Percentiles rank a stretch among this genome's conserved stretches.
Evolutionary conservation across 345 rosid species (phyloP).

Genomic region (Bruguiera parviflora): DNA sequence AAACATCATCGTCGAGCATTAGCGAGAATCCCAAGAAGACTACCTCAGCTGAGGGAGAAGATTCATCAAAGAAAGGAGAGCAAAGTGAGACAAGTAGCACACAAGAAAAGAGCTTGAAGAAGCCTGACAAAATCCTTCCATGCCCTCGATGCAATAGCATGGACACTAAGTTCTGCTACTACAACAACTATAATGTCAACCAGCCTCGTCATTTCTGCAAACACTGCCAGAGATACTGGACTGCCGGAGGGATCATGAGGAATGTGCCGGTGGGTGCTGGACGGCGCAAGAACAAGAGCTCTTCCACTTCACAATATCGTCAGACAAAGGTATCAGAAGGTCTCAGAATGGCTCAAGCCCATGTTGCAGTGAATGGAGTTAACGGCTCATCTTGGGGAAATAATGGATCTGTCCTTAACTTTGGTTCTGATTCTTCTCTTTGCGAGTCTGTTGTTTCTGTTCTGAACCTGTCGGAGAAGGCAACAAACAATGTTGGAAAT

Average conservation of each 20-base stretch:
- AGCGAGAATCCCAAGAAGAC: conserved; percentile 32
- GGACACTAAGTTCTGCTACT: conserved; percentile 37
- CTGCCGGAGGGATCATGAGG: conserved; percentile 34
- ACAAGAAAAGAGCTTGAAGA: conserved; percentile 29
- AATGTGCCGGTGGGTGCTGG: conserved; percentile 37
- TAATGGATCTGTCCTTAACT: conserved; percentile 14
- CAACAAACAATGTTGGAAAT: conserved; percentile 19
- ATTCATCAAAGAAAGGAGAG: conserved; percentile 40
- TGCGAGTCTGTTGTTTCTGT: conserved; percentile 18
- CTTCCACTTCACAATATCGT: conserved; percentile 22
- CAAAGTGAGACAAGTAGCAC: conserved; percentile 42
- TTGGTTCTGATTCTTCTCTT: conserved; percentile 21
- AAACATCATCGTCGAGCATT: conserved; percentile 21
- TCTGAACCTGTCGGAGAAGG: conserved; percentile 18
- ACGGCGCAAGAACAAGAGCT: conserved; percentile 28
- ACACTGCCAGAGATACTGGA: conserved; percentile 34
- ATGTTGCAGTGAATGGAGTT: conserved; percentile 12
- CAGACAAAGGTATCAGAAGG: conserved; percentile 33
- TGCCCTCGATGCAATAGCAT: conserved; percentile 34
- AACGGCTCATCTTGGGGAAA: conserved; percentile 7
- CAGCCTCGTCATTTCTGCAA: conserved; percentile 39
- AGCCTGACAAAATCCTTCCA: conserved; percentile 30
- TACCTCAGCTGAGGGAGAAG: conserved; percentile 27
- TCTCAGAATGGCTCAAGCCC: conserved; percentile 25
- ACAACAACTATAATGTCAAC: conserved; percentile 30